phyloP scores from a whole-genome alignment of 805 yeast species.

The Candida hispaniensis region DNA sequence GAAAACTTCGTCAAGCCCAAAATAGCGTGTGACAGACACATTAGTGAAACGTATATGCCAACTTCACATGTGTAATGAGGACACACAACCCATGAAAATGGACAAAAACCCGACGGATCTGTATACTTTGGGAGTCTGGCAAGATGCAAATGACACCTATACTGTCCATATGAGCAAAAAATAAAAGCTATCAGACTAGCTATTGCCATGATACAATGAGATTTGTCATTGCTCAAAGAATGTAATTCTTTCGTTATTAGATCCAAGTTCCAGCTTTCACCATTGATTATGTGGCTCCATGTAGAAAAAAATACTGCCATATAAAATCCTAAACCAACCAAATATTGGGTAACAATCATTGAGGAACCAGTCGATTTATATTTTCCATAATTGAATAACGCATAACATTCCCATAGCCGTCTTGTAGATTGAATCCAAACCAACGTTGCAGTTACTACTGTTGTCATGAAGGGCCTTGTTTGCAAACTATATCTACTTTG shows the following conservation, averaged over 20 bases:
- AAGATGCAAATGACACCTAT: slow-evolving; percentile 8
- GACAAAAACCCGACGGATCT: slow-evolving; percentile 5
- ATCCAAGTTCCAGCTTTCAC: too few species aligned
- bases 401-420: too few species aligned
- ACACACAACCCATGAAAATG: slow-evolving; percentile 6
- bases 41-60: slow-evolving; percentile 1
- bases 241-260: background rate
- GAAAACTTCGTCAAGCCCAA: slow-evolving; percentile 1
- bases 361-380: slow-evolving; percentile 1
- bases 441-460: too few species aligned
- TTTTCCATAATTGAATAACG: too few species aligned
- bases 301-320: slow-evolving; percentile 7
- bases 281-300: slow-evolving; percentile 5
- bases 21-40: slow-evolving; percentile 2
- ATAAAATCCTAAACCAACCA: slow-evolving; percentile 9
- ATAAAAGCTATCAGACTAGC: too few species aligned
- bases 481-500: too few species aligned
- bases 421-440: too few species aligned
- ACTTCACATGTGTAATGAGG: slow-evolving; percentile 9
- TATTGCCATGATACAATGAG: too few species aligned
- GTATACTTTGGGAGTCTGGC: slow-evolving; percentile 4
- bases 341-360: slow-evolving; percentile 6
- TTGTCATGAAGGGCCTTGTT: too few species aligned
- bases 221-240: background rate
- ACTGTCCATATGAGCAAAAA: background rate